Evolutionary conservation across 2,329 filamentous ascomycete genomes (phyloP), one percentile per base, ranked within the genome.

Genomic region (Coniochaeta prunicola): DNA sequence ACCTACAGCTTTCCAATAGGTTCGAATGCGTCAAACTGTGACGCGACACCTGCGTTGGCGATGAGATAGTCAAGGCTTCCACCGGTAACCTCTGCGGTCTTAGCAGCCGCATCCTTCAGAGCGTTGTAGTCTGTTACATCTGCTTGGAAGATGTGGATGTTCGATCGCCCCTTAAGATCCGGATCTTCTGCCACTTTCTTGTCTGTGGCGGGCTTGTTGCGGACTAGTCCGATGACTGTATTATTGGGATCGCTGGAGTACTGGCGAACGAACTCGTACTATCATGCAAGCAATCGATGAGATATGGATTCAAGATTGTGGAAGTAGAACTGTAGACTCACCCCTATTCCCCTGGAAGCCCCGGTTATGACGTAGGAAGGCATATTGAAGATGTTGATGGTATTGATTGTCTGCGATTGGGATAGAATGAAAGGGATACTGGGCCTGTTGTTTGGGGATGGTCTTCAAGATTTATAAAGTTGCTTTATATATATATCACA

Each of bases 251-350:
- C 68, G 21, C 65, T 63, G 1, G 80, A 80, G 3, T 81, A 62
- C 30, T 78, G 70, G n/a, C 67, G 68, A 30, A 84, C 60, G 65
- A 83, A 79, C 60, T 76, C 80, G 57, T 74, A 81, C 80, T 82
- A 30, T 8, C 1, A 24, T 9, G 15, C 19, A n/a, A 17, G 9
- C 21, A 15, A 34, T 21, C n/a, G 12, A 17, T 55, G 3, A 34
- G 53, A n/a, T 34, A 24, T 26, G 15, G 12, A 10, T 24, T 45
- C 58, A 48, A 36, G 26, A 13, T 38, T 38, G 24, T n/a, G 17
- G 5, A 28, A 21, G 12, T 10, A 21, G 4, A 7, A 12, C 4
- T 54, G 10, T 13, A n/a, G 17, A 62, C 66, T 57, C 61, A 67
- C 66, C 3, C 66, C 66, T 30, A 68, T 59, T 9, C 64, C 64